Evolutionary conservation across 305 asterid species (phyloP).

Genomic region (Fraxinus dipetala): DNA sequence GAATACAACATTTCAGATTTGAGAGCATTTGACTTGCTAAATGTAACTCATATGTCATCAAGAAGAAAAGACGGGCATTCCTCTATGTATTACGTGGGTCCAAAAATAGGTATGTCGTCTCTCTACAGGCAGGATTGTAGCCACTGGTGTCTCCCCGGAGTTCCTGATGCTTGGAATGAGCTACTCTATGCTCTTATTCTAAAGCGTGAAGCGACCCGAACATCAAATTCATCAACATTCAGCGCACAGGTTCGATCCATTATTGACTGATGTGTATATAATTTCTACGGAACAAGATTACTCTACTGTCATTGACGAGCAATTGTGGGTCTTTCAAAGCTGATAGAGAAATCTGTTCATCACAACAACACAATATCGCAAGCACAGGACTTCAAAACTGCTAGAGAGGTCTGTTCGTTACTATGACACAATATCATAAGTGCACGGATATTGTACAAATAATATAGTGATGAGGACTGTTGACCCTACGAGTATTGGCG

Average conservation of each 20-base stretch:
- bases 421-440: neutral
- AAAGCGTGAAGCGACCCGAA: constrained; percentile 35
- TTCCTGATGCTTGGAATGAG: constrained; percentile 93
- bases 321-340: neutral
- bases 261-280: too few species aligned
- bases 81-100: constrained; percentile 76
- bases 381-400: neutral
- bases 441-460: neutral
- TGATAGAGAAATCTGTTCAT: neutral
- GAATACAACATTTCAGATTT: constrained; percentile 1
- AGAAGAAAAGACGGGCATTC: constrained; percentile 89
- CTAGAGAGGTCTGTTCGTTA: neutral
- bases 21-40: constrained; percentile 20
- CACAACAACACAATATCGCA: neutral
- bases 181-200: constrained; percentile 63
- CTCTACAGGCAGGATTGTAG: constrained; percentile 83
- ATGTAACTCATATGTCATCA: constrained; percentile 65
- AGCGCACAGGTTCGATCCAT: constrained; percentile 18
- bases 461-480: neutral
- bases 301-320: neutral
- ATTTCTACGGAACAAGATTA: too few species aligned
- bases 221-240: constrained; percentile 28
- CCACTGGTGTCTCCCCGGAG: constrained; percentile 98
- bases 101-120: constrained; percentile 46
- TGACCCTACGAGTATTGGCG: too few species aligned